phyloP scores from a whole-genome alignment of 345 rosid genomes.

The Rhodamnia rubescens region DNA sequence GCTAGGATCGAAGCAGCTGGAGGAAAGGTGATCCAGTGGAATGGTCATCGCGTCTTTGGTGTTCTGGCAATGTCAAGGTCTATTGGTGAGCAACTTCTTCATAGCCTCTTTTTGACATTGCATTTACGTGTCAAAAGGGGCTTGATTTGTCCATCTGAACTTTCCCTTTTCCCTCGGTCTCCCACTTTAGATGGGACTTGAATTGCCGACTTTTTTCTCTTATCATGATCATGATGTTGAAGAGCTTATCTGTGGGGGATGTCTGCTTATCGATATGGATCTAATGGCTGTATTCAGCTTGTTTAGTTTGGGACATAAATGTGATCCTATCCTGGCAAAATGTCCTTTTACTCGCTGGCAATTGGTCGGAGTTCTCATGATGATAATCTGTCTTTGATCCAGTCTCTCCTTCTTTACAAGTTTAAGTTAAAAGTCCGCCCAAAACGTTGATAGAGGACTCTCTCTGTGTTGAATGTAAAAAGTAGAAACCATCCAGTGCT shows the following conservation, averaged over 20 bases:
- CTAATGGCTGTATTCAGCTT: background rate
- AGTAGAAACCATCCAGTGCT: background rate
- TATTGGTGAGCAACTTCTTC: constrained; percentile 43
- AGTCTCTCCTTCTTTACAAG: background rate
- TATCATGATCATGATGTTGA: background rate
- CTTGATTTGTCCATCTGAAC: background rate
- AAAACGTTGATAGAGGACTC: background rate
- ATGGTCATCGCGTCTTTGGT: constrained; percentile 93
- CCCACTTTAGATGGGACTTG: background rate
- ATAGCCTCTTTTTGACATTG: background rate
- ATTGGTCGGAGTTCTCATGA: background rate
- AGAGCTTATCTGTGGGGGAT: background rate
- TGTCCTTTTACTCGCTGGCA: background rate
- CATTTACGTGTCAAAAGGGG: background rate
- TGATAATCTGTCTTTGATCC: background rate
- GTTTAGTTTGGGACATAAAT: background rate
- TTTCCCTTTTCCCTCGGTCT: background rate
- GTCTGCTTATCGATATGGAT: background rate
- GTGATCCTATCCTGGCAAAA: background rate
- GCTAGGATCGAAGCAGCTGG: constrained; percentile 96
- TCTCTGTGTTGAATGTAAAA: background rate
- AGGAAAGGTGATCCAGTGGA: constrained; percentile 97
- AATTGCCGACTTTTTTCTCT: background rate
- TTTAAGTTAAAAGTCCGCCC: background rate
- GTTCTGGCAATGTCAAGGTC: constrained; percentile 99